phyloP scores from a whole-genome alignment of 371 early-diverging fungal species.

The Rhizopus arrhizus region DNA sequence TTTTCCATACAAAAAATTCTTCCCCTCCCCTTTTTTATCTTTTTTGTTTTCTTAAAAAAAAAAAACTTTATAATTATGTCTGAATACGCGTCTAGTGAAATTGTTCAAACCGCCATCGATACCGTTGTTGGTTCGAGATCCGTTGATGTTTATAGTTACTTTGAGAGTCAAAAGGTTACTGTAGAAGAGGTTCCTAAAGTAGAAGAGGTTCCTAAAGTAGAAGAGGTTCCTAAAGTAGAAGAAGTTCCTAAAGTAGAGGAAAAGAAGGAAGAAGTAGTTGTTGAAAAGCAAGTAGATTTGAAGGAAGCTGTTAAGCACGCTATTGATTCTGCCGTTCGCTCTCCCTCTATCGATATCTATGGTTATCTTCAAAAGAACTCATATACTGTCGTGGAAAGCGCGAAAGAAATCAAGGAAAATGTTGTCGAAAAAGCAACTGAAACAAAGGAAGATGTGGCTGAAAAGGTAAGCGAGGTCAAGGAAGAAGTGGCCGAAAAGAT shows the following conservation, averaged over 20 bases:
- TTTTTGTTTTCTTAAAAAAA: constrained; percentile 7
- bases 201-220: neutral
- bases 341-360: constrained; percentile 16
- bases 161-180: constrained; percentile 17
- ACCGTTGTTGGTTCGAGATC: constrained; percentile 29
- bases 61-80: constrained; percentile 12
- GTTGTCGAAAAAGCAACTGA: constrained; percentile 4
- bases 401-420: constrained; percentile 2
- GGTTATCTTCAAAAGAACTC: constrained; percentile 6
- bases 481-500: constrained; percentile 6
- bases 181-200: constrained; percentile 5
- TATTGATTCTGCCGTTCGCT: constrained; percentile 23
- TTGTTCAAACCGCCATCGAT: constrained; percentile 35
- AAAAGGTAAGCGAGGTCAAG: neutral
- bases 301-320: constrained; percentile 21
- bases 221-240: neutral
- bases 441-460: neutral
- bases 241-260: neutral
- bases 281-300: constrained; percentile 5
- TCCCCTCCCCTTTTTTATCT: constrained; percentile 12
- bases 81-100: constrained; percentile 19
- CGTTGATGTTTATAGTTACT: constrained; percentile 29
- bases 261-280: constrained; percentile 8
- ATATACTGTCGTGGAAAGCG: neutral
- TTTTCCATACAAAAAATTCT: constrained; percentile 1